These are phyloP conservation scores for Diddensiella santjacobensis DNA, from an alignment of 805 yeast species.

Conservation along the genomic window DNA sequence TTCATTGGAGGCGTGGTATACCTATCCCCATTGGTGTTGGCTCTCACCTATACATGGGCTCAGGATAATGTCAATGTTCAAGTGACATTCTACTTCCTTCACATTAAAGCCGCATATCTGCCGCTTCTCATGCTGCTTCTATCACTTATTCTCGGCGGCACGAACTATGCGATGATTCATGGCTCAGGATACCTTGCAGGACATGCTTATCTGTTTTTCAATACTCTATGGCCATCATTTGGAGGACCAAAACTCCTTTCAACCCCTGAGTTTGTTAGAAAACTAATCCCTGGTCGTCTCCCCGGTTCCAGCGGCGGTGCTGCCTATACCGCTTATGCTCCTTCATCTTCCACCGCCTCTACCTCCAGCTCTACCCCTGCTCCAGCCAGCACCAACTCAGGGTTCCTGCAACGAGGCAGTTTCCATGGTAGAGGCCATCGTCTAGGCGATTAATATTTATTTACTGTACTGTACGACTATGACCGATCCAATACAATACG, in stretches of 20 bases:
- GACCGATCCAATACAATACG: no score
- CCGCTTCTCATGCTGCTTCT: constrained; percentile 33
- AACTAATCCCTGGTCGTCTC: no score
- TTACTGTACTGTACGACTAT: no score
- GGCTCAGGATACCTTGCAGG: constrained; percentile 32
- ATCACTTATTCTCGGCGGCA: constrained; percentile 29
- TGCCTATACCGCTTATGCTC: not conserved
- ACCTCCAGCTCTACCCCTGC: not conserved
- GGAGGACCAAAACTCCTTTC: constrained; percentile 27
- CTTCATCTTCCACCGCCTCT: not conserved
- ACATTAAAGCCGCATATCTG: constrained; percentile 30
- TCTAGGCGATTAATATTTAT: no score
- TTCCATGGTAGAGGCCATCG: constrained; percentile 12
- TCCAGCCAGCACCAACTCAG: no score
- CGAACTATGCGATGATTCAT: constrained; percentile 23
- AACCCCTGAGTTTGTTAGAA: constrained; percentile 10
- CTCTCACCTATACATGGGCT: constrained; percentile 38
- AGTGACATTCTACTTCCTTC: constrained; percentile 31
- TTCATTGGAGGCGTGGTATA: constrained; percentile 24
- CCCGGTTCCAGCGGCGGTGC: not conserved
- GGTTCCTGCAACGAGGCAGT: no score
- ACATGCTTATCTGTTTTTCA: constrained; percentile 32
- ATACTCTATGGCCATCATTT: constrained; percentile 28
- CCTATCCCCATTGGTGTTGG: constrained; percentile 30
- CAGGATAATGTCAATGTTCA: constrained; percentile 33